Conservation (phyloP, 208 protist species). For the Crithidia mellificae region DNA sequence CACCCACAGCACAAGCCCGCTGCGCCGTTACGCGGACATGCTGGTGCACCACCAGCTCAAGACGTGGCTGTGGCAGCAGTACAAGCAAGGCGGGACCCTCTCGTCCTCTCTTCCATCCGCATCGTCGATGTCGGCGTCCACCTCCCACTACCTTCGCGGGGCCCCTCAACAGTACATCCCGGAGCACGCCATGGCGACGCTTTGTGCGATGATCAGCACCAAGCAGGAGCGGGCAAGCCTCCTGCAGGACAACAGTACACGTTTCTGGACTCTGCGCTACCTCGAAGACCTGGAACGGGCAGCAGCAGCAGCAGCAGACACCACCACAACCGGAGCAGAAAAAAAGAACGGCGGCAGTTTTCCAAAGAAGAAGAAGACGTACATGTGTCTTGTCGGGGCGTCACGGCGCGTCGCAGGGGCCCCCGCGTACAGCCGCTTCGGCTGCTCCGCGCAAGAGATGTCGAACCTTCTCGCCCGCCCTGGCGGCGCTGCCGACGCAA, state of each 20-base stretch:
- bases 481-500: not conserved
- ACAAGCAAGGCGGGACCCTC: not conserved
- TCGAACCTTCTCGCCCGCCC: constrained; percentile 19
- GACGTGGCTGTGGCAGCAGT: constrained; percentile 63
- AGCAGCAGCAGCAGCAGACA: not conserved
- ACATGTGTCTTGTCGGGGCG: constrained; percentile 75
- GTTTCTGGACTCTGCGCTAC: constrained; percentile 78
- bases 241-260: constrained; percentile 82
- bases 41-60: constrained; percentile 92
- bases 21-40: constrained; percentile 90
- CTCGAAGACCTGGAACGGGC: constrained; percentile 46
- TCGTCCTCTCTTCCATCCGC: not conserved
- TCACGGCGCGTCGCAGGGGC: constrained; percentile 65
- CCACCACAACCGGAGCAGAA: not conserved
- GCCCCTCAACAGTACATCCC: constrained; percentile 46
- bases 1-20: constrained; percentile 86
- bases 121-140: not conserved
- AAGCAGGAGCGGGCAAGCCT: constrained; percentile 80
- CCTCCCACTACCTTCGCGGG: not conserved
- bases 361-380: constrained; percentile 29
- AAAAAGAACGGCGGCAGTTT: no score
- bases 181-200: constrained; percentile 80
- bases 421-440: constrained; percentile 57
- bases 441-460: constrained; percentile 10
- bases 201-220: constrained; percentile 80